These are phyloP conservation scores for Talaromyces sp. DNA, from an alignment of 2,329 filamentous ascomycete genomes.

Conservation along the genomic window DNA sequence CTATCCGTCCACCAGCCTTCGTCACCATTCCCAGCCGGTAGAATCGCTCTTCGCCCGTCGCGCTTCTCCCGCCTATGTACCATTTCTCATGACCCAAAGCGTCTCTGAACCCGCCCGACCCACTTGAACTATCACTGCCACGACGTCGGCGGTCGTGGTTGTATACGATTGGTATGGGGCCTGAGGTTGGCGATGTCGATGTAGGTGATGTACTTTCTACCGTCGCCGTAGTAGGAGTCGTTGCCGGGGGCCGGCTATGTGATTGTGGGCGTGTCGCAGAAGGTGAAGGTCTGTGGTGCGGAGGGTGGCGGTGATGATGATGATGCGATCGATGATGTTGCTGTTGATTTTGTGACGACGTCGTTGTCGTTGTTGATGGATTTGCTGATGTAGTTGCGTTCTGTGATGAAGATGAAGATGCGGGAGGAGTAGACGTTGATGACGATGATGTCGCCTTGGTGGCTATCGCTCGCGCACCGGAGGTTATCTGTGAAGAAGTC, in stretches of 20 bases:
- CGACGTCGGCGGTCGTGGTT: slow-evolving; percentile 43
- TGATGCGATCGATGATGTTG: slow-evolving; percentile 21
- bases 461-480: slow-evolving; percentile 48
- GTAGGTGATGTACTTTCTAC: slow-evolving; percentile 18
- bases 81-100: slow-evolving; percentile 50
- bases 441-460: slow-evolving; percentile 40
- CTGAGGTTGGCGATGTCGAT: slow-evolving; percentile 26
- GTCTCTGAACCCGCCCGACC: slow-evolving; percentile 50
- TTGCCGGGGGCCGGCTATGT: slow-evolving; percentile 30
- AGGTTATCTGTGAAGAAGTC: slow-evolving; percentile 42
- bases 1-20: slow-evolving; percentile 43
- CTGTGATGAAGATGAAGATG: slow-evolving; percentile 1
- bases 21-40: slow-evolving; percentile 51
- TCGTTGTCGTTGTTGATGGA: slow-evolving; percentile 17
- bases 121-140: slow-evolving; percentile 49
- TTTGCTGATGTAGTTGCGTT: slow-evolving; percentile 18
- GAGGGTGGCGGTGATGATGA: slow-evolving; percentile 34
- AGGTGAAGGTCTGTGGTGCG: slow-evolving; percentile 26
- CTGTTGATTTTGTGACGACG: slow-evolving; percentile 22
- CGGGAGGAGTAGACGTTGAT: slow-evolving; percentile 31
- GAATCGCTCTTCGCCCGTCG: slow-evolving; percentile 49
- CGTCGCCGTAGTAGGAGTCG: slow-evolving; percentile 9
- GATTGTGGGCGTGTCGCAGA: slow-evolving; percentile 26
- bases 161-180: slow-evolving; percentile 41
- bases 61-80: slow-evolving; percentile 52